A percentile compares a stretch with the other conserved stretches of the same genome.
These are phyloP conservation scores for Saturnispora galanensis DNA, from an alignment of 805 yeast species.

Conservation along the genomic window DNA sequence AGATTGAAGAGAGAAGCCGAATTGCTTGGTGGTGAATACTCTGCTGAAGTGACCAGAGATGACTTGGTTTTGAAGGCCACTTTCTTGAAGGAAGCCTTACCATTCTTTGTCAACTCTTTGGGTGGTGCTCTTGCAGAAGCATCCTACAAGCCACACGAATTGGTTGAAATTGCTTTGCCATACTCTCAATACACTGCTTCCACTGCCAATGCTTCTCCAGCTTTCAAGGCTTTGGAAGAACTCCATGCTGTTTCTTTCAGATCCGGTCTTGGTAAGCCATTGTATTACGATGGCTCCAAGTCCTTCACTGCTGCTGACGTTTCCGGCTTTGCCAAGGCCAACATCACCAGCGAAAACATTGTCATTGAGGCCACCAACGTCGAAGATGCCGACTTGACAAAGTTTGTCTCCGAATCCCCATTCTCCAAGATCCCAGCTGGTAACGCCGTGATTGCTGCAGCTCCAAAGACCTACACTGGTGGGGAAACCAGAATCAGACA, in stretches of 20 bases:
- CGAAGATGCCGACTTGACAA: conserved; percentile 54
- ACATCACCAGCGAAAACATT: conserved; percentile 61
- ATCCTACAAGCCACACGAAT: conserved; percentile 74
- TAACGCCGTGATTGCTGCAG: conserved; percentile 31
- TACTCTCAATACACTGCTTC: conserved; percentile 56
- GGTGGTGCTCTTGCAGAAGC: conserved; percentile 66
- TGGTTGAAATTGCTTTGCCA: conserved; percentile 73
- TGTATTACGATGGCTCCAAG: conserved; percentile 58
- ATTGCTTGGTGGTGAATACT: conserved; percentile 77
- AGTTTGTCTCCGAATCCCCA: conserved; percentile 57
- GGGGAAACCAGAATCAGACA: conserved; percentile 59
- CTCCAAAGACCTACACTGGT: conserved; percentile 43
- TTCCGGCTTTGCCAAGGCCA: conserved; percentile 52
- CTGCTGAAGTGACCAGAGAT: conserved; percentile 71
- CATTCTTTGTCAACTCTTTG: conserved; percentile 80
- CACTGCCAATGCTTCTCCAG: conserved; percentile 41
- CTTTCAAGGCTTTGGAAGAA: conserved; percentile 60
- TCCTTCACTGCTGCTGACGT: conserved; percentile 55
- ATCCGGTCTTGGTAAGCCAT: conserved; percentile 78
- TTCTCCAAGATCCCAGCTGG: conserved; percentile 58
- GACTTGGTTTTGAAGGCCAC: conserved; percentile 67
- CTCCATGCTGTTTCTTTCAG: conserved; percentile 78
- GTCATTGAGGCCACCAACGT: conserved; percentile 69
- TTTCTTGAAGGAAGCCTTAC: conserved; percentile 81
- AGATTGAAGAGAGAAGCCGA: conserved; percentile 93